Base-by-base conservation (phyloP, 148 eudicot species). In the Fagopyrum esculentum region DNA sequence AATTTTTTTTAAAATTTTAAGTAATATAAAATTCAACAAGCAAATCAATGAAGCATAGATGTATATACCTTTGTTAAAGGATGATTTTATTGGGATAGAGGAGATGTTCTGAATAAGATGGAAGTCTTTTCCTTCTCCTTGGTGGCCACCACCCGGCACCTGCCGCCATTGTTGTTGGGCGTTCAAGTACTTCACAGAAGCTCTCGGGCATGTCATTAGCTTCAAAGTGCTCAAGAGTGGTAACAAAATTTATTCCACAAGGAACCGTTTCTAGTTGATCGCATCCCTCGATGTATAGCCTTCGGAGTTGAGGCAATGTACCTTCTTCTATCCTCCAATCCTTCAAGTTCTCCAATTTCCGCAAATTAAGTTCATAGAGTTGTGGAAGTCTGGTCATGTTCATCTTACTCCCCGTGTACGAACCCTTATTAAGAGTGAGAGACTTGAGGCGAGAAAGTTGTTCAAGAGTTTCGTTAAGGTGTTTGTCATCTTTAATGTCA, bases 41-140 rank as follows among this genome's bases (percentile, higher is more conserved):
- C 22, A 4, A 56, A 4, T 22, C 26, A 55, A 56, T 22, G 26
- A 16, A 17, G 22, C 2, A 22, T 1, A 59, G 5, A 29, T 2
- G 19, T 61, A 26, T 8, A 61, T 61, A 61, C 68, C 68, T 7
- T 61, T 40, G 26, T 61, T 61, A 30, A 1, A 61, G 43, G 68
- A 29, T 61, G 68, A 26, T 40, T 61, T 61, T 8, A 61, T 26
- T 29, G 10, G 68, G 9, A 61, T 30, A 8, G 68, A 61, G 68
- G 68, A 29, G 10, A 61, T 61, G 68, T 29, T 61, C 43, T 61
- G 68, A 61, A 61, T 61, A 61, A 61, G 68, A 8, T 61, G 68
- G 5, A 61, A 61, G 68, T 61, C 68, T 61, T 61, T 22, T 22
- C 0, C 26, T 22, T 22, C 68, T 30, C 43, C 43, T 26, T 1